Evolutionary conservation across 2,329 filamentous ascomycete species (phyloP).

Genomic region (Aspergillus hortae): DNA sequence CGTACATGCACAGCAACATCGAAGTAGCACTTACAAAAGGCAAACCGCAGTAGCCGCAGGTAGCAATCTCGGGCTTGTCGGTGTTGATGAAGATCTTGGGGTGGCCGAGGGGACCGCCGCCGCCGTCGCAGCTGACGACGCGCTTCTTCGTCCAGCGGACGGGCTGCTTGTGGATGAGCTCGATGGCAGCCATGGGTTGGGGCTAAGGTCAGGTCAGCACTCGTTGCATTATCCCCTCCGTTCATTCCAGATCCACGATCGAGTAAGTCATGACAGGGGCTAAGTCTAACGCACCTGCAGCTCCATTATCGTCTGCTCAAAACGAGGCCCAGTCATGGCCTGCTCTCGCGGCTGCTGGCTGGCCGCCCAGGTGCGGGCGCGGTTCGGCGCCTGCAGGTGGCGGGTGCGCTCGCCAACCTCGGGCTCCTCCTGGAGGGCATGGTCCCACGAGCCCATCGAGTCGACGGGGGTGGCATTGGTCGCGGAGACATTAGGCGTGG

Average conservation of each 20-base stretch:
- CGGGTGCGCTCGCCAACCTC: conserved; percentile 55
- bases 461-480: conserved; percentile 57
- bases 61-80: conserved; percentile 91
- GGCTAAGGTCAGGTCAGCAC: conserved; percentile 55
- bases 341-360: conserved; percentile 76
- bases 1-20: background rate
- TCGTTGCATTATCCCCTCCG: too few relatives aligned
- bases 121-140: conserved; percentile 84
- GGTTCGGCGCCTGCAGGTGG: conserved; percentile 80
- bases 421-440: conserved; percentile 53
- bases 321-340: conserved; percentile 91
- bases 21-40: conserved; percentile 72
- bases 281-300: conserved; percentile 65
- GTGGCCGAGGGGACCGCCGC: conserved; percentile 84
- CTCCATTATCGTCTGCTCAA: conserved; percentile 94
- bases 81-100: conserved; percentile 96
- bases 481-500: conserved; percentile 54
- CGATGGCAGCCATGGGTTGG: conserved; percentile 83
- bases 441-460: conserved; percentile 49
- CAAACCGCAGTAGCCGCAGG: conserved; percentile 87
- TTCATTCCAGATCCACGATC: too few relatives aligned
- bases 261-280: too few relatives aligned
- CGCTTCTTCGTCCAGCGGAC: conserved; percentile 85
- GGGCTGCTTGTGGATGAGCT: conserved; percentile 92
- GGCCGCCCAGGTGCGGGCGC: conserved; percentile 72